phyloP scores from a whole-genome alignment of 306 rosid species.

The Calophaca sinica region DNA sequence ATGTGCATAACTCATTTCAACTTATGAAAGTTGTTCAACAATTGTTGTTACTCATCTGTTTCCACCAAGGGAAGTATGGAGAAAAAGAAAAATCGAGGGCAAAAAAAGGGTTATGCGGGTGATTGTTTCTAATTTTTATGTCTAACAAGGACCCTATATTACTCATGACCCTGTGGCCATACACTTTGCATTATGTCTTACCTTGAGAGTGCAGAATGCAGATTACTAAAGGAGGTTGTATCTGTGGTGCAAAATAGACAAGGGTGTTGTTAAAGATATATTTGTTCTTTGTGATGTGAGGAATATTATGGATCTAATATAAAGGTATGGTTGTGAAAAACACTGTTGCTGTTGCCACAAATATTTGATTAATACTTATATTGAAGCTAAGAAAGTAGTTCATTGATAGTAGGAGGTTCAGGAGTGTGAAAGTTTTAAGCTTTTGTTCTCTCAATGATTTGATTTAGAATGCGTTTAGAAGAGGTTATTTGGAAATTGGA shows the following conservation, averaged over 20 bases:
- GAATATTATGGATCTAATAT: slow-evolving; percentile 1
- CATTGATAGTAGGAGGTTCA: too few species aligned
- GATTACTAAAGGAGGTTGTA: too few species aligned
- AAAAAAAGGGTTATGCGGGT: slow-evolving; percentile 25
- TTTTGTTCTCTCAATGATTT: too few species aligned
- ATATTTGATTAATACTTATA: too few species aligned
- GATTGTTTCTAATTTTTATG: slow-evolving; percentile 30
- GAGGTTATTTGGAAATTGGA: too few species aligned
- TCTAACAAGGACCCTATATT: slow-evolving; percentile 21
- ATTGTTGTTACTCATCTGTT: slow-evolving; percentile 37
- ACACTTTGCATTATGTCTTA: slow-evolving; percentile 16
- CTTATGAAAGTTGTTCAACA: slow-evolving; percentile 34
- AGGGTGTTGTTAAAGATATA: slow-evolving; percentile 5
- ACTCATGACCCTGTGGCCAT: slow-evolving; percentile 17
- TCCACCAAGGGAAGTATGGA: slow-evolving; percentile 32
- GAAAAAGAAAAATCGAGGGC: slow-evolving; percentile 12
- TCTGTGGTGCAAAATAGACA: slow-evolving; percentile 30
- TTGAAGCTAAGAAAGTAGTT: too few species aligned
- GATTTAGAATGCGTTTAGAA: too few species aligned
- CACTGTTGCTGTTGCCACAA: too few species aligned
- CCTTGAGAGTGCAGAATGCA: slow-evolving; percentile 36
- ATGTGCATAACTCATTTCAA: slow-evolving; percentile 42
- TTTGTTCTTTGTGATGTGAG: slow-evolving; percentile 1
- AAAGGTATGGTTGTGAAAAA: too few species aligned
- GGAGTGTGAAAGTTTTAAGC: too few species aligned